Base-by-base conservation (phyloP, 805 yeast genomes). In the Schizosaccharomyces japonicus region DNA sequence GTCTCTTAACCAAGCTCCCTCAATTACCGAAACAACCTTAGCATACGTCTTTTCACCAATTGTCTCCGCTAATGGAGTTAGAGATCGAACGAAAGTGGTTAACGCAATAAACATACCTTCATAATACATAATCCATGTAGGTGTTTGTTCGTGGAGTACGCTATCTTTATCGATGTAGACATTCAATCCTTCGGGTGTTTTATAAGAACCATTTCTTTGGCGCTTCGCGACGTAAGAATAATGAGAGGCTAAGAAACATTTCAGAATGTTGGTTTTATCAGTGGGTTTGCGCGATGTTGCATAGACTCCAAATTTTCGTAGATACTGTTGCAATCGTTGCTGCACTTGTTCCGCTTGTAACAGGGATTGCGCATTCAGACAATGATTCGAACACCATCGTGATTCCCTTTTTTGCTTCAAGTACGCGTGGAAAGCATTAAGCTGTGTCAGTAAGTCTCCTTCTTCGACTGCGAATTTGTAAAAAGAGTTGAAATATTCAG, bases 401-500 rank as follows among this genome's bases (percentile, higher is more conserved):
- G 70, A 67, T 5, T 70, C 66, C 45, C 56, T 63, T 1, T 64
- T 77, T 81, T 8, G 67, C 66, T 57, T 66, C 17, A 28, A 6
- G 17, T 15, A 42, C 3, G 46, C 19, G 19, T 42, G 30, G 2
- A 28, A 26, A 25, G 25, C 78, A 56, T 83, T 83, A 36, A 80
- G 62, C 40, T 81, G 59, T 0, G 94, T 80, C 42, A 84, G 59
- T 59, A 80, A 93, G 60, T 84, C 95, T 49, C 85, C 80, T 50
- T 79, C 83, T 0, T 74, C 67, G 7, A 78, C 74, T 30, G 71
- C 65, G 57, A 82, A 82, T n/a, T n/a, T n/a, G n/a, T n/a, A n/a
- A n/a, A n/a, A n/a, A n/a, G n/a, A n/a, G n/a, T n/a, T n/a, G n/a
- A n/a, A n/a, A n/a, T n/a, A n/a, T n/a, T n/a, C n/a, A n/a, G n/a